Percentiles rank a stretch among this genome's conserved stretches.
Evolutionary conservation across 768 basidiomycete species (phyloP).

Genomic region (Collybia nuda): DNA sequence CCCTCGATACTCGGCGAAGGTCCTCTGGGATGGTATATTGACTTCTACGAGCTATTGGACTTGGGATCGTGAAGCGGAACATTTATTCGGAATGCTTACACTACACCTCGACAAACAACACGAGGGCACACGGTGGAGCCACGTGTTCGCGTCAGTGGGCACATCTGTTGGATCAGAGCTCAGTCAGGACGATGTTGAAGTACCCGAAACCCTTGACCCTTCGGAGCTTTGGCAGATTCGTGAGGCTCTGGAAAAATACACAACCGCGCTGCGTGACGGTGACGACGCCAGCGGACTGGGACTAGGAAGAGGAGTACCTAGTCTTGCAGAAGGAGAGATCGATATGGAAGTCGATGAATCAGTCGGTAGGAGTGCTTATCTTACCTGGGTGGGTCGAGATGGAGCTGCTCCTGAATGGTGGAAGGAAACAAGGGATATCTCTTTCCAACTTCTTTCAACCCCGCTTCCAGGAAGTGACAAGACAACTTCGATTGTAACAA

Average conservation of each 20-base stretch:
- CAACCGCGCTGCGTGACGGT: constrained; percentile 55
- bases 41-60: constrained; percentile 89
- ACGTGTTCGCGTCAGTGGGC: constrained; percentile 68
- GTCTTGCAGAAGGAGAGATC: constrained; percentile 83
- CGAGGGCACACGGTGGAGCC: constrained; percentile 82
- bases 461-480: constrained; percentile 57
- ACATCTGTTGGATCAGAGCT: constrained; percentile 23
- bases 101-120: constrained; percentile 87
- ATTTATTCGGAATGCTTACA: constrained; percentile 68
- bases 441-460: constrained; percentile 62
- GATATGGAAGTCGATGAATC: constrained; percentile 86
- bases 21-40: constrained; percentile 80
- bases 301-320: constrained; percentile 69
- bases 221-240: constrained; percentile 78
- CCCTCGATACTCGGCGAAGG: constrained; percentile 60
- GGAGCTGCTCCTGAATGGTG: constrained; percentile 47
- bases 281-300: constrained; percentile 64
- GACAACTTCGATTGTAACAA: constrained; percentile 53
- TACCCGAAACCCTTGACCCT: constrained; percentile 87
- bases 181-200: constrained; percentile 54
- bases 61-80: constrained; percentile 78
- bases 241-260: constrained; percentile 86
- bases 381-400: constrained; percentile 66
- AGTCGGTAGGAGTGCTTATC: constrained; percentile 61
- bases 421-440: constrained; percentile 28